Base-by-base conservation (phyloP, 305 asterid genomes). In the Galium porrigens region DNA sequence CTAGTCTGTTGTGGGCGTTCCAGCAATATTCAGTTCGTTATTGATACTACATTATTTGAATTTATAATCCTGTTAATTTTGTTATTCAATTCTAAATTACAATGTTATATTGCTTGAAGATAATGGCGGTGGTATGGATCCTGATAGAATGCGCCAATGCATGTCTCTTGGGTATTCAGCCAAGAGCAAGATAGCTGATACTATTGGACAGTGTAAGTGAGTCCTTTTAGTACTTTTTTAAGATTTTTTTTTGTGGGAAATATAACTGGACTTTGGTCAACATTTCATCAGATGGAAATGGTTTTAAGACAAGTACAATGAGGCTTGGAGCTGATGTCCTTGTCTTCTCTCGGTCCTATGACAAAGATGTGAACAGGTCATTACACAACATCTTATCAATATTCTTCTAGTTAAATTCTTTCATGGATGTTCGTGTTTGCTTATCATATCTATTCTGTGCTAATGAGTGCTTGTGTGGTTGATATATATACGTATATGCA, bases 251-350 rank as follows among this genome's bases (percentile, higher is more conserved):
- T 58, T 32, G 37, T 54, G 52, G 65, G 42, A 7, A 3, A 17
- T 33, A 9, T 61, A 22, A 6, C 30, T 54, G 1, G 64, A 27
- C 33, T 63, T 17, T 8, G 18, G 34, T 60, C 29, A 25, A 57
- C 37, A 69, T 60, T 37, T 15, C 78, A 51, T 70, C 85, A 90
- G 97, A 92, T 83, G 99, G 99, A 73, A 92, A 92, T 70, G 97
- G 99, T 54, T 92, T 92, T 67, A 92, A 92, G 84, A 92, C 97
- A 9, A 92, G 99, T 79, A 89, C 97, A 37, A 89, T 92, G 99
- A 92, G 99, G 71, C 90, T 92, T 73, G 99, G 99, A n/a, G 97
- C 97, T 34, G 99, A 87, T 87, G 99, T 87, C 42, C 87, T 92
- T 75, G 99, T 92, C 34, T 85, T 92, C 77, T 85, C 99, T 53